Evolutionary conservation across 1,284 basidiomycete genomes (phyloP).

Genomic region (Ustilago loliicola): DNA sequence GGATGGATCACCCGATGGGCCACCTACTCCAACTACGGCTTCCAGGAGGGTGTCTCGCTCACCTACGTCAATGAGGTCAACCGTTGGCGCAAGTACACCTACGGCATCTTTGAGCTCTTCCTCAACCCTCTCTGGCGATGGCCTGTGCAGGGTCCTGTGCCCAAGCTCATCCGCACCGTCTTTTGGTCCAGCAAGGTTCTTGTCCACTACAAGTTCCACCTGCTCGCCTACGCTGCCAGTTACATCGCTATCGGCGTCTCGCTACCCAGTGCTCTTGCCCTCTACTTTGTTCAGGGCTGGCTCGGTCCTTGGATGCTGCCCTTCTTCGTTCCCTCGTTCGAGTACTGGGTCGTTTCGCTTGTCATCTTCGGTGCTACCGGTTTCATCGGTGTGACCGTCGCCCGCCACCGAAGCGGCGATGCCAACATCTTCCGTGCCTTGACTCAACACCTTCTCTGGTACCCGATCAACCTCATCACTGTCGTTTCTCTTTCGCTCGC

Average conservation of each 20-base stretch:
- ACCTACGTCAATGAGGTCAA: conserved; percentile 81
- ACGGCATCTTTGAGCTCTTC: conserved; percentile 74
- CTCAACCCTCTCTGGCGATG: conserved; percentile 73
- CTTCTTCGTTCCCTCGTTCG: conserved; percentile 74
- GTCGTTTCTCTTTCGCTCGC: conserved; percentile 42
- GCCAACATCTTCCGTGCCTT: conserved; percentile 75
- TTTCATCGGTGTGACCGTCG: conserved; percentile 79
- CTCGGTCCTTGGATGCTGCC: conserved; percentile 78
- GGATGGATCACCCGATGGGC: conserved; percentile 85
- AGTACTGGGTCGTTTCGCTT: conserved; percentile 82
- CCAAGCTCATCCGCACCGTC: conserved; percentile 77
- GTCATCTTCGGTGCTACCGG: conserved; percentile 82
- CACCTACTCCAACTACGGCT: conserved; percentile 82
- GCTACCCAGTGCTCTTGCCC: conserved; percentile 77
- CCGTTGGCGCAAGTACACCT: conserved; percentile 88
- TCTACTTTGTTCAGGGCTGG: conserved; percentile 82
- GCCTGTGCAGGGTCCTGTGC: conserved; percentile 82
- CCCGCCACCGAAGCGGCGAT: conserved; percentile 83
- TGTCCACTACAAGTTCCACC: conserved; percentile 82
- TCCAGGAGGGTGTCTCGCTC: conserved; percentile 87
- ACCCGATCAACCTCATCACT: conserved; percentile 75
- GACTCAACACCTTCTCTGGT: conserved; percentile 80
- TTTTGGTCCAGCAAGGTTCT: conserved; percentile 76
- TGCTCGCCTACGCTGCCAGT: conserved; percentile 77
- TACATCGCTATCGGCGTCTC: conserved; percentile 85